These are phyloP conservation scores for Astrephomene gubernaculifera DNA, from an alignment of 139 green algal species.

Conservation along the genomic window DNA sequence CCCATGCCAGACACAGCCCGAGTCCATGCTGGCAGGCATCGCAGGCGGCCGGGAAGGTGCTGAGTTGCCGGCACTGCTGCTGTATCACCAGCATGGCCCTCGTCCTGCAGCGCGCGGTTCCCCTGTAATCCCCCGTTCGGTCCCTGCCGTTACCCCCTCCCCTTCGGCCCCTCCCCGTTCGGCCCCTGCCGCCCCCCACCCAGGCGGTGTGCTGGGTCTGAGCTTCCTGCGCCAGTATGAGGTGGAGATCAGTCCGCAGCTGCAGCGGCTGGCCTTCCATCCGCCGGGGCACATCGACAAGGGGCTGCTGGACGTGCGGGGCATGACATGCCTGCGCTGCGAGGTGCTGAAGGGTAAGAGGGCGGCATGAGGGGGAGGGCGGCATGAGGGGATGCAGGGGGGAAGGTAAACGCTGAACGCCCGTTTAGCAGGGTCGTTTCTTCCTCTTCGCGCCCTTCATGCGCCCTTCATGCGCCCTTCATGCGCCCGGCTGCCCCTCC, in stretches of 20 bases:
- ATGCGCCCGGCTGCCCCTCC: neutral
- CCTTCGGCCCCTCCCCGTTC: neutral
- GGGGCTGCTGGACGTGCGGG: conserved; percentile 33
- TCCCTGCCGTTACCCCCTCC: no score
- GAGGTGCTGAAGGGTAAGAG: conserved; percentile 20
- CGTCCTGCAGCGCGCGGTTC: no score
- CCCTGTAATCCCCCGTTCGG: no score
- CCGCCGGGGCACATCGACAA: conserved; percentile 37
- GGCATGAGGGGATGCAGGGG: neutral
- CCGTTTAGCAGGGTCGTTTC: no score
- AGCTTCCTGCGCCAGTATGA: conserved; percentile 33
- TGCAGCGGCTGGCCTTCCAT: conserved; percentile 28
- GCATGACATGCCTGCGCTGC: conserved; percentile 26
- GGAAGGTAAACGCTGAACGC: no score
- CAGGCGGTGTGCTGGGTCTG: conserved; percentile 42
- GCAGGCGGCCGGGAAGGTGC: no score
- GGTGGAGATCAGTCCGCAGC: conserved; percentile 6
- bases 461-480: neutral
- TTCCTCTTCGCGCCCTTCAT: no score
- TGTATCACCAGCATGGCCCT: no score
- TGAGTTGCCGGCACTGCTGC: no score
- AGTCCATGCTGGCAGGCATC: no score
- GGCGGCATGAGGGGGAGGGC: neutral
- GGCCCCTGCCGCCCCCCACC: neutral
- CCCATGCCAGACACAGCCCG: no score